These are phyloP conservation scores for Dioszegia aurantiaca DNA, from an alignment of 768 basidiomycete genomes.

Conservation along the genomic window DNA sequence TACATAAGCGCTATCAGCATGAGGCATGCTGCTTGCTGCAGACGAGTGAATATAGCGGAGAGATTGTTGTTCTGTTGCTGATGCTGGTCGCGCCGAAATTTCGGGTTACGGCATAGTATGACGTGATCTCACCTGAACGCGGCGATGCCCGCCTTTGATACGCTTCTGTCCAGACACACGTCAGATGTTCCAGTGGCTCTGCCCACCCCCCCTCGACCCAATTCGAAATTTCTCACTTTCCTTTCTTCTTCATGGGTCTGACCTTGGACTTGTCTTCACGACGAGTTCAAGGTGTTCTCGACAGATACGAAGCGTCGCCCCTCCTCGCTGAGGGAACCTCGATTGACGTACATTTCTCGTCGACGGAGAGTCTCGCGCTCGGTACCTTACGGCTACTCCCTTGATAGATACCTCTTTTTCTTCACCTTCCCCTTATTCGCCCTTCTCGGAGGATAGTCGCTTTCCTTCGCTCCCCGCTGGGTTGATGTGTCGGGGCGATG, in stretches of 20 bases:
- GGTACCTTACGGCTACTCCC: conserved; percentile 42
- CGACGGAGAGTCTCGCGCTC: conserved; percentile 34
- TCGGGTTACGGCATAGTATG: not conserved
- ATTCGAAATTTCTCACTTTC: conserved; percentile 12
- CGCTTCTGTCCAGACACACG: no score
- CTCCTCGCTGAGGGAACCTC: not conserved
- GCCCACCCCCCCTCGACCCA: not conserved
- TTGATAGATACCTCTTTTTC: conserved; percentile 25
- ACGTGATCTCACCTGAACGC: no score
- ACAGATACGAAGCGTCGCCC: conserved; percentile 49
- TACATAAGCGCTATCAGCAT: conserved; percentile 74
- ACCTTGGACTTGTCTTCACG: conserved; percentile 15
- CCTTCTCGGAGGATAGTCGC: conserved; percentile 10
- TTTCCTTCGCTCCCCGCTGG: conserved; percentile 20
- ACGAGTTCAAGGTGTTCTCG: conserved; percentile 30
- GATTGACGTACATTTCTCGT: conserved; percentile 51
- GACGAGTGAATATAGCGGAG: no score
- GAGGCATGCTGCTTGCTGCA: conserved; percentile 69
- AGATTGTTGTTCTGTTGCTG: no score
- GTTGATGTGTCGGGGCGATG: conserved; percentile 23
- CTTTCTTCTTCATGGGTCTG: conserved; percentile 41
- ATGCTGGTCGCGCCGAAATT: not conserved
- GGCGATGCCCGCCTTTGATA: no score
- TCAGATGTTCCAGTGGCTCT: no score
- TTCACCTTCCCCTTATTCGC: conserved; percentile 8